These are phyloP conservation scores for Russula ochroleuca DNA, from an alignment of 768 basidiomycete species.

Conservation along the genomic window DNA sequence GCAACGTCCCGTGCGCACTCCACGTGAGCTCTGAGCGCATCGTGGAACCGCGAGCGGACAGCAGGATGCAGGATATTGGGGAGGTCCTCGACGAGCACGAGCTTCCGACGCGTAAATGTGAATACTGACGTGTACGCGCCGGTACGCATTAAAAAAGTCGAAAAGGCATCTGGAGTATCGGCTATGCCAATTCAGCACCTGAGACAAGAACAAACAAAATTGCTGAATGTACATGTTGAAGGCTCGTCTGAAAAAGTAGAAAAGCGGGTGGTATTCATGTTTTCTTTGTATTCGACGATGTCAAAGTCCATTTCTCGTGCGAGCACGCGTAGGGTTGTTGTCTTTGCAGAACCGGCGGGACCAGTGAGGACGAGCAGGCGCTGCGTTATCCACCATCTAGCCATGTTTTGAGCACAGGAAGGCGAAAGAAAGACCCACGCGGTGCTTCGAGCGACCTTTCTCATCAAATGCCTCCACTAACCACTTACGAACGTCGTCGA, in stretches of 20 bases:
- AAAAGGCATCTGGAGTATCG: constrained; percentile 51
- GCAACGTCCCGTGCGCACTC: constrained; percentile 34
- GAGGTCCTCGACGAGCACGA: constrained; percentile 84
- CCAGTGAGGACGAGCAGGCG: constrained; percentile 83
- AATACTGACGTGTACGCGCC: constrained; percentile 57
- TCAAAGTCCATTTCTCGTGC: constrained; percentile 71
- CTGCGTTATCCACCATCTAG: constrained; percentile 38
- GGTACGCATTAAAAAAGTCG: constrained; percentile 69
- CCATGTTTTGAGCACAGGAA: neutral
- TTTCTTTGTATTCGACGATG: constrained; percentile 58
- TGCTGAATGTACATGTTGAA: constrained; percentile 4
- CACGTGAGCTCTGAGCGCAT: constrained; percentile 56
- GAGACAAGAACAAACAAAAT: neutral
- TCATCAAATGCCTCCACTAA: constrained; percentile 66
- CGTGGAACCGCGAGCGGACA: constrained; percentile 70
- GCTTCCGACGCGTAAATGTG: constrained; percentile 28
- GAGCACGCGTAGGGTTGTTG: constrained; percentile 74
- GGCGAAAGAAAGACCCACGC: constrained; percentile 45
- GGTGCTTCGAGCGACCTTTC: constrained; percentile 65
- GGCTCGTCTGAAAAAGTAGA: constrained; percentile 37
- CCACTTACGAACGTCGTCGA: constrained; percentile 75
- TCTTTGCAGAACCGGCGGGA: constrained; percentile 88
- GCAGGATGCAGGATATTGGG: constrained; percentile 80
- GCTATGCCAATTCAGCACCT: constrained; percentile 9
- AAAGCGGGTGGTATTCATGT: constrained; percentile 57